Evolutionary conservation across 2,329 filamentous ascomycete genomes (phyloP).

Genomic region (Talaromyces rugulosus): DNA sequence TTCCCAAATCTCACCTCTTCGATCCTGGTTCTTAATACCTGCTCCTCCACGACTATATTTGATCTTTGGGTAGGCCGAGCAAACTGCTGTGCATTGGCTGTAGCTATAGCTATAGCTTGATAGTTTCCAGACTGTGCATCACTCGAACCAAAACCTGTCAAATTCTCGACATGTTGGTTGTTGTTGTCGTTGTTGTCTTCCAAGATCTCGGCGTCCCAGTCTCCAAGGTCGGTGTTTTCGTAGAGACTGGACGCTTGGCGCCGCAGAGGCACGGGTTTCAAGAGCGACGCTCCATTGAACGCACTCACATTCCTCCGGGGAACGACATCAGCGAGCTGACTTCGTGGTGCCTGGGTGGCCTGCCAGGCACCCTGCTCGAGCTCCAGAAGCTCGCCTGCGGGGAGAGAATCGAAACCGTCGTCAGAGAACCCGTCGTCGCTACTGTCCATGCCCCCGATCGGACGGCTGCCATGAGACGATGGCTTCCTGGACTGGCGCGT

Average conservation of each 20-base stretch:
- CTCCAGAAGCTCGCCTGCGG: conserved; percentile 38
- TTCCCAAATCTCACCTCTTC: conserved; percentile 21
- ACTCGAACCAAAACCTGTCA: background rate
- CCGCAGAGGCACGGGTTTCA: conserved; percentile 1
- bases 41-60: conserved; percentile 3
- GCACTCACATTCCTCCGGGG: conserved; percentile 1
- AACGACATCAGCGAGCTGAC: conserved; percentile 3
- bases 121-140: background rate
- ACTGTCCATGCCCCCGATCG: conserved; percentile 41
- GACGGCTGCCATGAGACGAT: conserved; percentile 30
- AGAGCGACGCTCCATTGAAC: background rate
- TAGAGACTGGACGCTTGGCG: conserved; percentile 34
- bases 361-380: conserved; percentile 44
- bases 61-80: background rate
- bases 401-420: conserved; percentile 43
- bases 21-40: conserved; percentile 15
- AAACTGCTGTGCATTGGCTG: background rate
- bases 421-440: conserved; percentile 46
- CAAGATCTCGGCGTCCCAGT: conserved; percentile 39
- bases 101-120: background rate
- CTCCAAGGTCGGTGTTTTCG: conserved; percentile 39
- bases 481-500: conserved; percentile 1
- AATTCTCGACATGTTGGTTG: background rate
- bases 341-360: conserved; percentile 34
- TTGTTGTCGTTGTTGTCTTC: conserved; percentile 26